Percentiles rank a stretch among this genome's conserved stretches.
Evolutionary conservation across 164 flowering plant genomes (phyloP).

Genomic region (Sextonia rubra): DNA sequence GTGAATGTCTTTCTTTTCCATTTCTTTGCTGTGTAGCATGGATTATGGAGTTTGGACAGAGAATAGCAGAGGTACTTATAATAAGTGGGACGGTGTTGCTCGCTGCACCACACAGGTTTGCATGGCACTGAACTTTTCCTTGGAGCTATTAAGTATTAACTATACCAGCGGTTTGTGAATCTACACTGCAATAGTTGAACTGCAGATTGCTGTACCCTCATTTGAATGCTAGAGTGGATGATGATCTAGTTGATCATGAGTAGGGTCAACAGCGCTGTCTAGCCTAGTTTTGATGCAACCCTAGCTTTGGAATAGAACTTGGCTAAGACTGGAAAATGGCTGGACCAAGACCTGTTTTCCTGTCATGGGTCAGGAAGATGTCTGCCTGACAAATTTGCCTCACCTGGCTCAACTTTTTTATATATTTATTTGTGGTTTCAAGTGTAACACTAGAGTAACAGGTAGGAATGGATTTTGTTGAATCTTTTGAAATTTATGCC

Average conservation of each 20-base stretch:
- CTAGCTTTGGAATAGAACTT: no score
- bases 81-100: conserved; percentile 97
- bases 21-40: conserved; percentile 50
- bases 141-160: not conserved
- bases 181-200: no score
- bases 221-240: no score
- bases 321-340: not conserved
- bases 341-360: not conserved
- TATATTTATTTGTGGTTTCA: no score
- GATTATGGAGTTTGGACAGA: conserved; percentile 90
- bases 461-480: no score
- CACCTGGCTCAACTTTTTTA: not conserved
- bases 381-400: not conserved
- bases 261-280: no score
- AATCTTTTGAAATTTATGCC: no score
- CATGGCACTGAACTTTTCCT: not conserved
- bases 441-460: no score
- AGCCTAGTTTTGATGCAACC: no score
- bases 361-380: not conserved
- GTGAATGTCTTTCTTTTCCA: conserved; percentile 7
- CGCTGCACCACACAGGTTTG: conserved; percentile 77
- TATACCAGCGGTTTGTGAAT: not conserved
- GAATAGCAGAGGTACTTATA: conserved; percentile 77
- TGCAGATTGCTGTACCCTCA: no score
- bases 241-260: no score